These are phyloP conservation scores for Leptographium radiaticola DNA, from an alignment of 2,329 filamentous ascomycete genomes.

Conservation along the genomic window DNA sequence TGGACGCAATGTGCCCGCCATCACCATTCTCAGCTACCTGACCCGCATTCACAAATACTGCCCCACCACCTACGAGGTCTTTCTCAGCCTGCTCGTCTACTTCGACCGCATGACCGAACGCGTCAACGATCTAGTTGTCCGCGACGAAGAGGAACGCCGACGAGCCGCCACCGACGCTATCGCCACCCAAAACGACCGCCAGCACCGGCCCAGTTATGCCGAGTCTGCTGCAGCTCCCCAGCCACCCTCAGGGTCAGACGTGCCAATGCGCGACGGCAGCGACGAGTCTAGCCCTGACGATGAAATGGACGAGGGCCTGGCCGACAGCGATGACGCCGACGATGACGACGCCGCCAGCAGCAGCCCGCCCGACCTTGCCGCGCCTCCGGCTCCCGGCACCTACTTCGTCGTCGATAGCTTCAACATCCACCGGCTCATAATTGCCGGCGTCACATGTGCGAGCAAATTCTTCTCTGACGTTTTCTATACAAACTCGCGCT, in stretches of 20 bases:
- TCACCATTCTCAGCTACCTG: slow-evolving; percentile 91
- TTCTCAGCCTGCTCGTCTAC: slow-evolving; percentile 87
- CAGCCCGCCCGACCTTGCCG: not conserved
- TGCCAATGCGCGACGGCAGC: slow-evolving; percentile 8
- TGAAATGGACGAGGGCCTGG: slow-evolving; percentile 37
- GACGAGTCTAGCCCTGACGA: slow-evolving; percentile 23
- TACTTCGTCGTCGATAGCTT: slow-evolving; percentile 96
- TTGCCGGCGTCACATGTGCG: slow-evolving; percentile 92
- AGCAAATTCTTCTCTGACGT: slow-evolving; percentile 99
- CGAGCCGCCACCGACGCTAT: not conserved
- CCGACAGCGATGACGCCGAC: slow-evolving; percentile 29
- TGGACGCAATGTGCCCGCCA: slow-evolving; percentile 93
- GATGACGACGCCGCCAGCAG: slow-evolving; percentile 12
- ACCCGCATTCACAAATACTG: slow-evolving; percentile 98
- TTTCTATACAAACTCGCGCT: slow-evolving; percentile 98
- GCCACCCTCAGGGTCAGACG: slow-evolving; percentile 2
- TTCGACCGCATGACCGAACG: slow-evolving; percentile 98
- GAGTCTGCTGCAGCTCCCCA: not conserved
- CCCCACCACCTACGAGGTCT: slow-evolving; percentile 95
- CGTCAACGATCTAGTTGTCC: slow-evolving; percentile 70
- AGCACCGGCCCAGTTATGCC: not conserved
- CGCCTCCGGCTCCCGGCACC: slow-evolving; percentile 22
- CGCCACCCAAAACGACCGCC: slow-evolving; percentile 8
- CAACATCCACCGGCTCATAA: slow-evolving; percentile 94
- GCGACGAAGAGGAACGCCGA: slow-evolving; percentile 41